Base-by-base conservation (phyloP, 177 flowering plant species). In the Telopea speciosissima region DNA sequence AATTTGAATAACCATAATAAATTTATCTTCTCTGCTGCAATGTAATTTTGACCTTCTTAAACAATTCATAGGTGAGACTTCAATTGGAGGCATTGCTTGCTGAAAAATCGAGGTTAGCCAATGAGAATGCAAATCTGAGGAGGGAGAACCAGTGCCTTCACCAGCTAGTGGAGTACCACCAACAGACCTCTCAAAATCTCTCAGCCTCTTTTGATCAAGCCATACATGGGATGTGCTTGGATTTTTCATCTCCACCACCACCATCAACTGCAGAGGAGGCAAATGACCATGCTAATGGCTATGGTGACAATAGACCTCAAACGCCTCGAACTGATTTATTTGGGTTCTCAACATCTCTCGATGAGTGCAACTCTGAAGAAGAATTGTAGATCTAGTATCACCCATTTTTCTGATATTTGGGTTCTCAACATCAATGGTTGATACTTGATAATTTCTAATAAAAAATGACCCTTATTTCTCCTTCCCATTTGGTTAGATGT, bases 91-190 rank as follows among this genome's bases (percentile, higher is more conserved):
- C 90, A 70, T 77, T 94, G 62, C 92, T 94, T 1, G 87, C 96
- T 23, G 99, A 94, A 79, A 94, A 94, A 68, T 90, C 97, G 0
- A 85, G 97, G 70, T 73, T 92, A 69, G 97, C 92, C n/a, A 88
- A 81, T 67, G 97, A 94, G 75, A 94, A 94, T 70, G 90, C 97
- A 61, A 90, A 84, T 73, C 80, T 94, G 33, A 76, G 73, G 0
- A 83, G 97, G 72, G 98, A 94, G 78, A 94, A 94, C 72, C 89
- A 89, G 68, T 89, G 96, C 80, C 92, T 94, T 69, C 85, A 87
- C 71, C 97, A 94, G 75, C 90, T 94, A 11, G 97, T 92, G 56
- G 96, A 94, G 83, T 92, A 94, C 77, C 99, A 92, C 70, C 99
- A 88, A 73, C 70, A 84, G 16, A 84, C 93, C 22, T 81, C 95